Percentiles rank a stretch among this genome's conserved stretches.
Conservation (phyloP, 257 asterid species). For the Solanum medicagineum region DNA sequence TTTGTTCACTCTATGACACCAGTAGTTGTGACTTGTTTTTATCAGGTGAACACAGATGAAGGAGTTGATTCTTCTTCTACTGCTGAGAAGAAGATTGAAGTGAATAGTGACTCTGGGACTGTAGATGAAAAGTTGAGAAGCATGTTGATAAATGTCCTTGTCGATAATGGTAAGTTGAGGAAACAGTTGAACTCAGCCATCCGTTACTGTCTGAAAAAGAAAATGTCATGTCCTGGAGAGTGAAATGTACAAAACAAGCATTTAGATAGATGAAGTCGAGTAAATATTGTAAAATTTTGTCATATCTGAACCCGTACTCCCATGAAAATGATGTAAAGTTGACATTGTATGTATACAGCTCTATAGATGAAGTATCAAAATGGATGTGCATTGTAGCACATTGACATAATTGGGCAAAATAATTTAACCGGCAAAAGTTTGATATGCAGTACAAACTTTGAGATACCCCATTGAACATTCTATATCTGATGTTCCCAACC, state of each 20-base stretch:
- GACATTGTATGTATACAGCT: slow-evolving; percentile 5
- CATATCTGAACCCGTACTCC: not conserved
- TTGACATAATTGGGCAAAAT: not conserved
- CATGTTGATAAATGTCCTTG: slow-evolving; percentile 34
- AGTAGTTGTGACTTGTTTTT: not conserved
- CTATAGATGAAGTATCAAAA: not conserved
- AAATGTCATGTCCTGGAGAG: slow-evolving; percentile 19
- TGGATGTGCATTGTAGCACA: not conserved
- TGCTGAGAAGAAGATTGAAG: slow-evolving; percentile 12
- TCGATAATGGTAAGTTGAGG: slow-evolving; percentile 53
- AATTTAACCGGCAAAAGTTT: not conserved
- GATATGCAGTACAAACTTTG: not conserved
- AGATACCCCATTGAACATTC: not conserved
- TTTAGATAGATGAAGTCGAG: slow-evolving; percentile 17
- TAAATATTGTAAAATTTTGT: slow-evolving; percentile 36
- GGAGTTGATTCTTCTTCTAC: slow-evolving; percentile 18
- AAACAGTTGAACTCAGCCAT: slow-evolving; percentile 61
- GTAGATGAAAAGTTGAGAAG: slow-evolving; percentile 42
- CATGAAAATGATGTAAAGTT: not conserved
- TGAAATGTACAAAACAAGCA: slow-evolving; percentile 29
- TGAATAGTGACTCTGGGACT: slow-evolving; percentile 6
- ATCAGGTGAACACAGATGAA: slow-evolving; percentile 32
- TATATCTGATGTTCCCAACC: not conserved
- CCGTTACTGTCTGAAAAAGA: slow-evolving; percentile 27
- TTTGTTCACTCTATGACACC: not conserved